Conservation (phyloP, 306 rosid genomes). For the Cicer yamashitae region DNA sequence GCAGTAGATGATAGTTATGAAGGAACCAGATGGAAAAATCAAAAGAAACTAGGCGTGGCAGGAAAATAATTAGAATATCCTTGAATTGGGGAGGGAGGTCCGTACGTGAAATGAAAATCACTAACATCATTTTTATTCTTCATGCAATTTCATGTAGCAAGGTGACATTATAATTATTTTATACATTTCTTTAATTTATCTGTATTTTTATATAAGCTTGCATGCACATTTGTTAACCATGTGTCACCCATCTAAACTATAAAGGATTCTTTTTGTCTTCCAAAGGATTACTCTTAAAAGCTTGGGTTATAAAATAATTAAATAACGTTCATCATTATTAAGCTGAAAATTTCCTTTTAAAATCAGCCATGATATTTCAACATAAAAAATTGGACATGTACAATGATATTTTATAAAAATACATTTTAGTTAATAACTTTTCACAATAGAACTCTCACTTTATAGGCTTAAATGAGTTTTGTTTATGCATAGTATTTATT, state of each 20-base stretch:
- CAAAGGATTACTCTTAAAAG: constrained; percentile 44
- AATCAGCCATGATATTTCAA: too few relatives aligned
- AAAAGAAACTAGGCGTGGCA: constrained; percentile 78
- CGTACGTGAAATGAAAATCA: constrained; percentile 67
- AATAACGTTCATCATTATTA: constrained; percentile 37
- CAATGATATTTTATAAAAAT: too few relatives aligned
- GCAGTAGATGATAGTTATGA: constrained; percentile 22
- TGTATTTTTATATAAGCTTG: constrained; percentile 54
- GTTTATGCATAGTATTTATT: too few relatives aligned
- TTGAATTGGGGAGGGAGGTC: constrained; percentile 69
- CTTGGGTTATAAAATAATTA: constrained; percentile 27
- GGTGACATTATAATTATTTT: constrained; percentile 73
- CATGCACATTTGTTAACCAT: constrained; percentile 50
- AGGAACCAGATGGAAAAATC: constrained; percentile 31
- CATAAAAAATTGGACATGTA: too few relatives aligned
- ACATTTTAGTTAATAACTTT: too few relatives aligned
- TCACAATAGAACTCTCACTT: too few relatives aligned
- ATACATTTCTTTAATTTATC: constrained; percentile 14
- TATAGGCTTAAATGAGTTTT: too few relatives aligned
- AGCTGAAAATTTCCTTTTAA: too few relatives aligned
- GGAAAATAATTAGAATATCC: constrained; percentile 80
- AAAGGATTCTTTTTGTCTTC: constrained; percentile 40
- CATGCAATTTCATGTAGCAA: constrained; percentile 68
- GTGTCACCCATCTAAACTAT: constrained; percentile 46
- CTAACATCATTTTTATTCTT: constrained; percentile 66